Base-by-base conservation (phyloP, 768 basidiomycete species). In the Tulasnella sp. region DNA sequence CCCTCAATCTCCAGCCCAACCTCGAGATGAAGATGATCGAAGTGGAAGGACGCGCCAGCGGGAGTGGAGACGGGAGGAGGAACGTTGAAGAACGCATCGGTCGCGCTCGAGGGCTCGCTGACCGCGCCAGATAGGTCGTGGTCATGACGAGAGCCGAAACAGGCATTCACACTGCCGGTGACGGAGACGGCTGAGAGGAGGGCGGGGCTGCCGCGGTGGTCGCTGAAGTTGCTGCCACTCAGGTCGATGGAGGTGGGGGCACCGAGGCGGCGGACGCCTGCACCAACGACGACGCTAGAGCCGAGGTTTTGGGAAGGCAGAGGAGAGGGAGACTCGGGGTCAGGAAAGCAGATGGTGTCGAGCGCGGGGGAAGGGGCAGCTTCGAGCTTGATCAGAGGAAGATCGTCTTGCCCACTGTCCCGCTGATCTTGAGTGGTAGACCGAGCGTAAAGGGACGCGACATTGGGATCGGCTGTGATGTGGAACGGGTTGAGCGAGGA, bases 181-280 rank as follows among this genome's bases (percentile, higher is more conserved):
- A 18, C 39, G 71, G 71, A 36, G 71, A 42, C 34, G 31, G 71
- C 71, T 9, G 71, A 72, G 71, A 72, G 71, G 71, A 72, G 71
- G 36, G 71, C 19, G 18, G 71, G 12, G 18, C 8, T 42, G 24
- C 71, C 31, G 9, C 71, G 71, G 16, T 72, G 36, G 71, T 72
- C 40, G 71, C 6, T 36, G 71, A 72, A 72, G 71, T 72, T 72
- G 31, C 71, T 72, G 4, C 36, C 34, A 14, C 16, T 36, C 34
- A 72, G 14, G 40, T 72, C 40, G 71, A 72, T 36, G 71, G 71
- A 42, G 14, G 71, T 27, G 19, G 71, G 71, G 27, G 71, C 71
- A 36, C 36, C 71, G 34, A 42, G 71, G 27, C 71, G 71, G 40
- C 71, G 71, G 40, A 36, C 36, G 71, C 36, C 71, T 36, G n/a